A percentile compares a stretch with the other conserved stretches of the same genome.
Conservation (phyloP, 2,329 filamentous ascomycete species). For the Curvularia sp. region DNA sequence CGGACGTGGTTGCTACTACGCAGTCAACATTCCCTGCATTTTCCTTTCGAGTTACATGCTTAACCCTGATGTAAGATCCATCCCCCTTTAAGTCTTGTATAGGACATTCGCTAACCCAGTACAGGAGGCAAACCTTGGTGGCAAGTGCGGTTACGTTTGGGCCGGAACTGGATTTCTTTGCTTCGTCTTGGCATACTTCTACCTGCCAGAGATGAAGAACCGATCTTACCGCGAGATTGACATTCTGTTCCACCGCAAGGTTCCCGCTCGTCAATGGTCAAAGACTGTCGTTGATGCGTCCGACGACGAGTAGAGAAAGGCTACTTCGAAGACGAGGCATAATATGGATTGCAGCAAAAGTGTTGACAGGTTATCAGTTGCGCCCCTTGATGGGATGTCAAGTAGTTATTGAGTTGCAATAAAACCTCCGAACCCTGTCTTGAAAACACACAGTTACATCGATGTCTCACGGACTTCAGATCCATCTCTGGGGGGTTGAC, state of each 20-base stretch:
- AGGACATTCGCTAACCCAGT: slow-evolving; percentile 60
- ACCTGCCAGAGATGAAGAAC: slow-evolving; percentile 63
- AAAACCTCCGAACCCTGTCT: not conserved
- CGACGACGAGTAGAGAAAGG: slow-evolving; percentile 65
- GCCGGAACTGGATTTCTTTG: slow-evolving; percentile 62
- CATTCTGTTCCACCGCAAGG: slow-evolving; percentile 53
- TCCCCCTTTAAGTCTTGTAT: slow-evolving; percentile 58
- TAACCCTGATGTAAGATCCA: slow-evolving; percentile 56
- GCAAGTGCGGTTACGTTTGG: slow-evolving; percentile 48
- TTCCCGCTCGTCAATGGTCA: slow-evolving; percentile 64
- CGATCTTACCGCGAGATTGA: slow-evolving; percentile 62
- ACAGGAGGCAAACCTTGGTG: slow-evolving; percentile 61
- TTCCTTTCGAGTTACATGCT: slow-evolving; percentile 69
- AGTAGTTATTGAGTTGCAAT: not conserved
- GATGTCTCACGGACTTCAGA: not conserved
- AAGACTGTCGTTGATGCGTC: slow-evolving; percentile 64
- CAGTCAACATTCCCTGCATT: slow-evolving; percentile 71
- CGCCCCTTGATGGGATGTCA: not conserved
- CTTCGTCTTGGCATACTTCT: slow-evolving; percentile 58
- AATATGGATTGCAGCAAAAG: not conserved
- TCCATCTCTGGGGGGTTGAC: not conserved
- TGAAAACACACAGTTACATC: not conserved
- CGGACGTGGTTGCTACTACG: slow-evolving; percentile 69
- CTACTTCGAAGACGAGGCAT: not conserved
- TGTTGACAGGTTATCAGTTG: not conserved